Percentiles rank a stretch among this genome's conserved stretches.
Conservation (phyloP, 345 rosid genomes). For the Orychophragmus violaceus region DNA sequence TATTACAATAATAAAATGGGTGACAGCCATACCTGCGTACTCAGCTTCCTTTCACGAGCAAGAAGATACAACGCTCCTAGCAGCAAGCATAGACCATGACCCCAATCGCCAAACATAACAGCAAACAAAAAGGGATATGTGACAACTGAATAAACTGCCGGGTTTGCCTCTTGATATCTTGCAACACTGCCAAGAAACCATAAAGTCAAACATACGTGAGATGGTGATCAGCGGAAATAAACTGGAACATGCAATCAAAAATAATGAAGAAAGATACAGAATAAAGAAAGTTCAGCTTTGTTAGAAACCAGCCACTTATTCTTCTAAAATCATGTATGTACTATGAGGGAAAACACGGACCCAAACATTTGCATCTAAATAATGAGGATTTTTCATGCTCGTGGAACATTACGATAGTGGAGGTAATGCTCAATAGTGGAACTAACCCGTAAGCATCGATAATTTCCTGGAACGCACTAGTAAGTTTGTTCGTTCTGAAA, state of each 20-base stretch:
- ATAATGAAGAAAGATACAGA: background rate
- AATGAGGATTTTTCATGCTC: background rate
- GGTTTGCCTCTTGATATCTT: conserved; percentile 96
- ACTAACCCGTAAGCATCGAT: conserved; percentile 98
- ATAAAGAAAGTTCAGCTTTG: background rate
- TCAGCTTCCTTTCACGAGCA: conserved; percentile 72
- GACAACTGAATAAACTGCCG: conserved; percentile 77
- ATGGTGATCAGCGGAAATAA: conserved; percentile 10
- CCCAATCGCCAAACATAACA: conserved; percentile 99
- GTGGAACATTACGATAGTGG: conserved; percentile 4
- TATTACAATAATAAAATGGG: conserved; percentile 4
- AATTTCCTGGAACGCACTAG: conserved; percentile 92
- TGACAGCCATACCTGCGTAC: conserved; percentile 52
- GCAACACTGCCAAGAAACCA: conserved; percentile 72
- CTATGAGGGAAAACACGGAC: background rate
- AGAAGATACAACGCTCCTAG: conserved; percentile 85
- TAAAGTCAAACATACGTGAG: conserved; percentile 5
- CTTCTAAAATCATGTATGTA: background rate
- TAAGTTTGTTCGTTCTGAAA: conserved; percentile 77
- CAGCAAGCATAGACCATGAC: conserved; percentile 95
- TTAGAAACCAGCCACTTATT: conserved; percentile 1
- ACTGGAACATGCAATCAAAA: conserved; percentile 9
- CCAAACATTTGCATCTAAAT: conserved; percentile 1
- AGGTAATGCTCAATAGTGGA: conserved; percentile 2
- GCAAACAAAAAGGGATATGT: conserved; percentile 98